Conservation (phyloP, 257 asterid species). For the Solanum pennellii region DNA sequence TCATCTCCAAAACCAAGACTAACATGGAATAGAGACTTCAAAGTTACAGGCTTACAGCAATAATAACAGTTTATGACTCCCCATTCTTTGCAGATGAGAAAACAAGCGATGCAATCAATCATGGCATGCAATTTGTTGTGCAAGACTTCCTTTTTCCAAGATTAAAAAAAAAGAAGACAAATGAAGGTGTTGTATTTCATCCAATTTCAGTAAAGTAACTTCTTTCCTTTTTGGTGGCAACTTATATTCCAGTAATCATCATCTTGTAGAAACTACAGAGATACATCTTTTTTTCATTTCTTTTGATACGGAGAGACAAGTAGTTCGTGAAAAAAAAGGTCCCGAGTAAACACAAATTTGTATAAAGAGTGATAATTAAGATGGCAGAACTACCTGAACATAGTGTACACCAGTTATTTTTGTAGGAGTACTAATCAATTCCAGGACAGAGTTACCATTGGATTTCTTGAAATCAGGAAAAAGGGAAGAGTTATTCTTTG, state of each 20-base stretch:
- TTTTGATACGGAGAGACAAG: background rate
- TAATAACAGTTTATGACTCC: background rate
- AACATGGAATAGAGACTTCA: background rate
- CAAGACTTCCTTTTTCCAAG: background rate
- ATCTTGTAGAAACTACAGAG: background rate
- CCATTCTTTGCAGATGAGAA: background rate
- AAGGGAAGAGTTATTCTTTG: constrained; percentile 58
- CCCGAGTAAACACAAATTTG: background rate
- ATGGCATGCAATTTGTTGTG: background rate
- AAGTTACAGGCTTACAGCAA: background rate
- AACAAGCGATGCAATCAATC: background rate
- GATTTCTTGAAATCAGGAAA: constrained; percentile 77
- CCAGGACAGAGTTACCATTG: constrained; percentile 66
- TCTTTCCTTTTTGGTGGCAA: background rate
- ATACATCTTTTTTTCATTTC: background rate
- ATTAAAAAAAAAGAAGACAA: background rate
- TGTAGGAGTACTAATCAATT: constrained; percentile 78
- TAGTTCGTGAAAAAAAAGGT: background rate
- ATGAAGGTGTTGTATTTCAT: background rate
- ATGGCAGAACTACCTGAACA: constrained; percentile 64
- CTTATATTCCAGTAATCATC: background rate
- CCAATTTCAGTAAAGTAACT: background rate
- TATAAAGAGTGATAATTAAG: background rate
- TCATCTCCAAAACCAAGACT: background rate
- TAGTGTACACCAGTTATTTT: constrained; percentile 96